Evolutionary conservation across 441 rosid genomes (phyloP), one percentile per base, ranked within the genome.

Genomic region (Capsella rubella): DNA sequence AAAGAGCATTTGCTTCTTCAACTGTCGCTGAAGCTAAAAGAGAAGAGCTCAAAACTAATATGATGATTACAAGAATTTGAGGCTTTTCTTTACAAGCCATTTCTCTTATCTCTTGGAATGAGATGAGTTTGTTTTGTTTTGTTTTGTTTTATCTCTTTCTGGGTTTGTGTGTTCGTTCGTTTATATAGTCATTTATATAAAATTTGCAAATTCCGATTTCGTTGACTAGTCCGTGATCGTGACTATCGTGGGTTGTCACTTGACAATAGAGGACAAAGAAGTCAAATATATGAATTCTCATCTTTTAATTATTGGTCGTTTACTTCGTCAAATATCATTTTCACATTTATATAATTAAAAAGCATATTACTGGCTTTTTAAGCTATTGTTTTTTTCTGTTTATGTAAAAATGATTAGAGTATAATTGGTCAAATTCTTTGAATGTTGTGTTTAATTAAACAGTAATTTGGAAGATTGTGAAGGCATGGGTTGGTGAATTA

Each of bases 1-100:
- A 60, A 47, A 83, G 82, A 13, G 87, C 87, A 57, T 82, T 73
- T 27, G 54, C 81, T 86, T 81, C 87, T 45, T 32, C 55, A 13
- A 57, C 67, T 12, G 79, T 55, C 49, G 83, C 66, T 13, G 75
- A 72, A 64, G 13, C 67, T 37, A 45, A 3, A 55, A 72, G 29
- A 64, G 65, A 73, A 73, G 29, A 76, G 49, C 54, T 46, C 60
- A 76, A 63, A 10, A 76, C 37, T 45, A 21, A 21, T 21, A 63
- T 55, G 37, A 76, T 35, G 52, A 76, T 76, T 54, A 76, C 55
- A 45, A 69, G 70, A 49, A 76, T 3, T 34, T 39, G 53, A 43
- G 61, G 58, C 68, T 75, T 50, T 4, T 54, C 28, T 45, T 31
- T 31, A 31, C 34, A 31, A 68, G 7, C 40, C 74, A 75, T 61